phyloP scores from a whole-genome alignment of 805 yeast species.

The Candida pseudoglaebosa region DNA sequence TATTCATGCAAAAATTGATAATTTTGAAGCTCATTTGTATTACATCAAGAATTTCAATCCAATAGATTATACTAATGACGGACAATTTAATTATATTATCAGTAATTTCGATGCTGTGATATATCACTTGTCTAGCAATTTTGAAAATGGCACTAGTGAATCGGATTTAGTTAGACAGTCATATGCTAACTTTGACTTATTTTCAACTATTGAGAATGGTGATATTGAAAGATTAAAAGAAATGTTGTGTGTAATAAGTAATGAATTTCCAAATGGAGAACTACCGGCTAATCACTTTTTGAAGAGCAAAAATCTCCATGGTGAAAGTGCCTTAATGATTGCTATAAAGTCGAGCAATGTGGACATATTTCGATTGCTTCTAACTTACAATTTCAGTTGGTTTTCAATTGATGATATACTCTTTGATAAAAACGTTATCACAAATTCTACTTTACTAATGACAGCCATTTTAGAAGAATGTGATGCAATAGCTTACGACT shows the following conservation, averaged over 20 bases:
- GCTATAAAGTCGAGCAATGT: constrained; percentile 51
- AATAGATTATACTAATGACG: constrained; percentile 34
- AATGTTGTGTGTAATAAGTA: constrained; percentile 12
- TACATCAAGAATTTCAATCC: constrained; percentile 62
- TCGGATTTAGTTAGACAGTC: constrained; percentile 40
- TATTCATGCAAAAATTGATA: constrained; percentile 53
- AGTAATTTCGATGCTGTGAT: constrained; percentile 84
- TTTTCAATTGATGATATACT: constrained; percentile 66
- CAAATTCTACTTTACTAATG: constrained; percentile 54
- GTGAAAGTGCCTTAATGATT: constrained; percentile 68
- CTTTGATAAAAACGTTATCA: constrained; percentile 52
- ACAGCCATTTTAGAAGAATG: constrained; percentile 58
- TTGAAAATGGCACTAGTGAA: constrained; percentile 24
- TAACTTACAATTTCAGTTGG: constrained; percentile 43
- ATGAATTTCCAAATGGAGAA: constrained; percentile 8
- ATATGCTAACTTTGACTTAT: constrained; percentile 45
- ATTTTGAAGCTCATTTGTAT: constrained; percentile 59
- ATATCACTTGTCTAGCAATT: constrained; percentile 42
- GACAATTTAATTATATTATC: constrained; percentile 69
- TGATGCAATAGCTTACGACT: constrained; percentile 39
- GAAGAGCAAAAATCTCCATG: constrained; percentile 36
- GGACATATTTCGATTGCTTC: constrained; percentile 42
- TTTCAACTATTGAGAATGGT: constrained; percentile 44
- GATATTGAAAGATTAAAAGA: constrained; percentile 17
- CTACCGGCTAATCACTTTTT: constrained; percentile 19